A percentile compares a stretch with the other conserved stretches of the same genome.
These are phyloP conservation scores for Tilletiopsis washingtonensis DNA, from an alignment of 1,284 basidiomycete species.

Conservation along the genomic window DNA sequence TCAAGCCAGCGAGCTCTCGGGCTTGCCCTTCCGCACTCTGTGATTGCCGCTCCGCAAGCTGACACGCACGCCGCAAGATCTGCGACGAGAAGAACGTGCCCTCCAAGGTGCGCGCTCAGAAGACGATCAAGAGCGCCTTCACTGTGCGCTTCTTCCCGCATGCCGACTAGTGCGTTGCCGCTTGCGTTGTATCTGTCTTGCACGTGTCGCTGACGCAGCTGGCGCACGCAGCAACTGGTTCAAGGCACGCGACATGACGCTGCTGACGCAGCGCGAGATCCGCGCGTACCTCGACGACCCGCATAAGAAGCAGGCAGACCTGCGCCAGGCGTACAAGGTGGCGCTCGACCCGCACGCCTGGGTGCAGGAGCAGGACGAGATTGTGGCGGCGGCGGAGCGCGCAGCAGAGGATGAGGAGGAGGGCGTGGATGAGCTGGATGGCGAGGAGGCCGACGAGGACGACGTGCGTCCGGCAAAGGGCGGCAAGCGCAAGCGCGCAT, in stretches of 20 bases:
- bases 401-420: conserved; percentile 1
- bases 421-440: neutral
- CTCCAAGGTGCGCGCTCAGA: neutral
- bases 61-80: neutral
- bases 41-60: neutral
- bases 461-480: neutral
- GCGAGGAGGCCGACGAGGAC: conserved; percentile 6
- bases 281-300: conserved; percentile 18
- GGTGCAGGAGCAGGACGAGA: conserved; percentile 14
- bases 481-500: neutral
- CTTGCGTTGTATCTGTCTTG: neutral
- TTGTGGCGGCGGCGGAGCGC: conserved; percentile 4
- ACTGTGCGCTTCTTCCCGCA: conserved; percentile 8
- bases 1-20: too few species aligned
- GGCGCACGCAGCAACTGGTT: neutral
- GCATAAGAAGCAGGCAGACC: conserved; percentile 14
- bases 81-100: conserved; percentile 4
- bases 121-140: neutral
- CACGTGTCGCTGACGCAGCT: neutral
- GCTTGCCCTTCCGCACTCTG: neutral
- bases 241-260: neutral
- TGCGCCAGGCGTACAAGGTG: conserved; percentile 13
- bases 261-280: neutral
- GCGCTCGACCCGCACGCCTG: conserved; percentile 12
- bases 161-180: conserved; percentile 6